A percentile compares a stretch with the other conserved stretches of the same genome.
Conservation (phyloP, 1,139 yeast species). For the Pichia sp. region DNA sequence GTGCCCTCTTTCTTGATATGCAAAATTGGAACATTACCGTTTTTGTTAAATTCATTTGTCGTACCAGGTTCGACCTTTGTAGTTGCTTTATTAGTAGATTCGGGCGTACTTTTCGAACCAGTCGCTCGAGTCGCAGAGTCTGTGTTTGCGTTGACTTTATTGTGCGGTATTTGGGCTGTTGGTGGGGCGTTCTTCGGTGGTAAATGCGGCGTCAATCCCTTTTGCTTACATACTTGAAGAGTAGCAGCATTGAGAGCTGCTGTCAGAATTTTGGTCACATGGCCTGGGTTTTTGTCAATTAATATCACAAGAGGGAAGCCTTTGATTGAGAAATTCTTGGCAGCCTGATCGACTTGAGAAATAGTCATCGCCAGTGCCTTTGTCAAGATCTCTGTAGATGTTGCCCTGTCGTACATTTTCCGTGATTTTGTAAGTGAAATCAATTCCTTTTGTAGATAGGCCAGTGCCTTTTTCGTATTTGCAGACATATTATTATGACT, state of each 20-base stretch:
- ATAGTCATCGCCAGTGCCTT: constrained; percentile 91
- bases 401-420: constrained; percentile 63
- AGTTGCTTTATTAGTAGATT: not conserved
- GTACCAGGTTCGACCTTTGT: not conserved
- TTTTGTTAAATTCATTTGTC: not conserved
- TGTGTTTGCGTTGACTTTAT: constrained; percentile 16
- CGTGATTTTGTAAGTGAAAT: constrained; percentile 66
- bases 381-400: constrained; percentile 78
- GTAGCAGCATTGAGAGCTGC: constrained; percentile 81
- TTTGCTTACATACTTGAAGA: constrained; percentile 50
- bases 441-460: constrained; percentile 68
- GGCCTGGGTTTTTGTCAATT: constrained; percentile 85
- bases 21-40: not conserved
- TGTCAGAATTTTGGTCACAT: constrained; percentile 75
- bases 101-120: not conserved
- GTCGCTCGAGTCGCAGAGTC: not conserved
- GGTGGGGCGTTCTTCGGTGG: constrained; percentile 21
- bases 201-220: constrained; percentile 25
- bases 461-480: constrained; percentile 59
- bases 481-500: constrained; percentile 37
- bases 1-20: not conserved
- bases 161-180: constrained; percentile 19
- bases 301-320: constrained; percentile 76
- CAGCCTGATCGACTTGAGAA: constrained; percentile 83
- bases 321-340: constrained; percentile 76